A percentile compares a stretch with the other conserved stretches of the same genome.
phyloP scores from a whole-genome alignment of 768 basidiomycete species.

The Lenzites betulinus region DNA sequence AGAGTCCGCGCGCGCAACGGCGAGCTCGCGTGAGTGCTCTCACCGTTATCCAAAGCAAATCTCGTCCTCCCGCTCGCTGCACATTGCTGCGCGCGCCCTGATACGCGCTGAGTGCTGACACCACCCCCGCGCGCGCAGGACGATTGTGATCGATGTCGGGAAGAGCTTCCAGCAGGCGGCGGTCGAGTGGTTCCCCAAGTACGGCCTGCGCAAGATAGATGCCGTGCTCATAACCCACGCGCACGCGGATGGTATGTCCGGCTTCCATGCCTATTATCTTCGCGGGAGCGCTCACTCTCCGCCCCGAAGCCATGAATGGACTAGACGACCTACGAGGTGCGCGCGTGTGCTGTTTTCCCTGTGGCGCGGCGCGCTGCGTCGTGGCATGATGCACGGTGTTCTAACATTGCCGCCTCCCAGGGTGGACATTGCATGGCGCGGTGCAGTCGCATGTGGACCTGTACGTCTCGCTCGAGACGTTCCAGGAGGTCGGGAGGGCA shows the following conservation, averaged over 20 bases:
- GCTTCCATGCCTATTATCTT: not conserved
- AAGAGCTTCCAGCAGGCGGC: conserved; percentile 75
- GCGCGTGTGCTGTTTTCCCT: conserved; percentile 9
- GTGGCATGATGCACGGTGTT: not conserved
- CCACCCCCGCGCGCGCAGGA: conserved; percentile 42
- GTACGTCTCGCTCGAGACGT: conserved; percentile 68
- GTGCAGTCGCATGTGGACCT: conserved; percentile 78
- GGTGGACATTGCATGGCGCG: conserved; percentile 67
- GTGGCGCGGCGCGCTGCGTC: not conserved
- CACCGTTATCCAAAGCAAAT: not conserved
- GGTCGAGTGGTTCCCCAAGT: conserved; percentile 65
- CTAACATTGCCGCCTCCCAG: conserved; percentile 37
- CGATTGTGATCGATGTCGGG: conserved; percentile 81
- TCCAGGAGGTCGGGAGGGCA: conserved; percentile 60
- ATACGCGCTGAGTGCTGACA: not conserved
- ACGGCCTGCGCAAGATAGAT: conserved; percentile 70
- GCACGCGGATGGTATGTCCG: conserved; percentile 70
- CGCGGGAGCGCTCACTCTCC: not conserved
- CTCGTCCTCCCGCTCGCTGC: too few species aligned
- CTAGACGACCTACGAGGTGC: conserved; percentile 84
- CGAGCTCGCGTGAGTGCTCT: conserved; percentile 49
- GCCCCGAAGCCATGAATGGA: conserved; percentile 75
- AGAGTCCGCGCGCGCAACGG: conserved; percentile 46
- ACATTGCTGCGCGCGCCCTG: too few species aligned
- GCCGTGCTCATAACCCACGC: conserved; percentile 85